Conservation (phyloP, 2,329 filamentous ascomycete species). For the Neodidymelliopsis sp. region DNA sequence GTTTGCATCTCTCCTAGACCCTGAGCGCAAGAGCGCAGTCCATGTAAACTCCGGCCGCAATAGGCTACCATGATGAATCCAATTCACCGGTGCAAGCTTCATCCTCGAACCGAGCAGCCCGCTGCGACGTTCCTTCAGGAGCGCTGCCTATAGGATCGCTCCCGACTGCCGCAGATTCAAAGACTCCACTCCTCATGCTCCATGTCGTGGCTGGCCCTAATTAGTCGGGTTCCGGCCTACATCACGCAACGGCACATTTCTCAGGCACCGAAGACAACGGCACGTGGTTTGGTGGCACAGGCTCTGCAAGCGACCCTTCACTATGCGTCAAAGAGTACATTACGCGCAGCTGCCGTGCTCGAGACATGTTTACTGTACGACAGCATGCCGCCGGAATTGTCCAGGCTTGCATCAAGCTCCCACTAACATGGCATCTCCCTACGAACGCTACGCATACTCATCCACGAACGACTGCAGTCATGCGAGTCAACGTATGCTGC, state of each 20-base stretch:
- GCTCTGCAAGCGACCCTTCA: slow-evolving; percentile 13
- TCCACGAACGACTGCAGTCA: too few relatives aligned
- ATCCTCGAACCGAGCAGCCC: slow-evolving; percentile 32
- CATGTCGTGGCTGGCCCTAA: slow-evolving; percentile 41
- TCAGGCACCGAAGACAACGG: slow-evolving; percentile 30
- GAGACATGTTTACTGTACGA: slow-evolving; percentile 3
- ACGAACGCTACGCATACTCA: background rate
- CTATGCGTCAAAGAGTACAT: background rate
- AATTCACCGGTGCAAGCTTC: slow-evolving; percentile 27
- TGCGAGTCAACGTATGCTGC: too few relatives aligned
- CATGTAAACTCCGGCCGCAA: slow-evolving; percentile 20
- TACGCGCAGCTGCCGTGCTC: slow-evolving; percentile 6
- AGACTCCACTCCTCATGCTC: slow-evolving; percentile 22
- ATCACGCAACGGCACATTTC: slow-evolving; percentile 12
- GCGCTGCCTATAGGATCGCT: slow-evolving; percentile 34
- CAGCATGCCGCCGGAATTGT: background rate
- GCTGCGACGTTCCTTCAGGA: slow-evolving; percentile 14
- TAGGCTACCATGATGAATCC: slow-evolving; percentile 14
- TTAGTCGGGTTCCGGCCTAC: slow-evolving; percentile 31
- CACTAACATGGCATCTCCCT: background rate
- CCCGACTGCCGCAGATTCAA: slow-evolving; percentile 26
- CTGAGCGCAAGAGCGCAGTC: slow-evolving; percentile 6
- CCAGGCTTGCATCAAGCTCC: slow-evolving; percentile 1
- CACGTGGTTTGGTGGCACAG: slow-evolving; percentile 36
- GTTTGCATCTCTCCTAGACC: slow-evolving; percentile 31